Conservation (phyloP, 176 grass and related monocot species). For the Aegilops longissima region DNA sequence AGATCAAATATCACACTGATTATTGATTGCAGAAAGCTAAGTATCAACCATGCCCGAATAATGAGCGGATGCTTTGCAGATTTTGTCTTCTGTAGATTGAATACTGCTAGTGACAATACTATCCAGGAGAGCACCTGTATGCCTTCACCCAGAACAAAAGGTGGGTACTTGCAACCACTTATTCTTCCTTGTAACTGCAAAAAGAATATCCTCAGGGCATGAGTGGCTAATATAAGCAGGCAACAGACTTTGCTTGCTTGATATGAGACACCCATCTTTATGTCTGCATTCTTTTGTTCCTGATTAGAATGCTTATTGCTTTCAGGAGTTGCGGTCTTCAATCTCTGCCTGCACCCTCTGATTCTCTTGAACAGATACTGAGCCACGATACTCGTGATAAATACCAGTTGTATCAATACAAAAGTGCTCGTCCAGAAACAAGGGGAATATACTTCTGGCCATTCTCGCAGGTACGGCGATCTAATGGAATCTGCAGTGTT, state of each 20-base stretch:
- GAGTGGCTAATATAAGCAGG: constrained; percentile 58
- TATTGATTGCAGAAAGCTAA: constrained; percentile 70
- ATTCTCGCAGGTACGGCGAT: constrained; percentile 54
- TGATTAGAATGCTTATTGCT: constrained; percentile 22
- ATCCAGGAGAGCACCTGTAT: constrained; percentile 73
- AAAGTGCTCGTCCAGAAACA: constrained; percentile 69
- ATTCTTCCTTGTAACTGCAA: constrained; percentile 35
- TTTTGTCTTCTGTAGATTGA: constrained; percentile 62
- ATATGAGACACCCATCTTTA: constrained; percentile 51
- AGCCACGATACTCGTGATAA: constrained; percentile 43
- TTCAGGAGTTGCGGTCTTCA: constrained; percentile 31
- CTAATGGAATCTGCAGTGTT: constrained; percentile 48
- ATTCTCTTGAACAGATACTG: constrained; percentile 59
- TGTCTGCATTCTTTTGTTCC: constrained; percentile 37
- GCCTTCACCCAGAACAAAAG: constrained; percentile 55
- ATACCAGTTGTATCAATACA: constrained; percentile 56
- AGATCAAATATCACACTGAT: constrained; percentile 58
- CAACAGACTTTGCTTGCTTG: constrained; percentile 73
- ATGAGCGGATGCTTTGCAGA: constrained; percentile 54
- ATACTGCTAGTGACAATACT: constrained; percentile 55
- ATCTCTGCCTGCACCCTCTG: constrained; percentile 44
- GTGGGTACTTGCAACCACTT: constrained; percentile 47
- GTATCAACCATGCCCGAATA: constrained; percentile 78
- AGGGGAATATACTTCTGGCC: constrained; percentile 57
- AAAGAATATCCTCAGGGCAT: constrained; percentile 47